Conservation (phyloP, 1,284 basidiomycete species). For the Mycosarcoma maydis region DNA sequence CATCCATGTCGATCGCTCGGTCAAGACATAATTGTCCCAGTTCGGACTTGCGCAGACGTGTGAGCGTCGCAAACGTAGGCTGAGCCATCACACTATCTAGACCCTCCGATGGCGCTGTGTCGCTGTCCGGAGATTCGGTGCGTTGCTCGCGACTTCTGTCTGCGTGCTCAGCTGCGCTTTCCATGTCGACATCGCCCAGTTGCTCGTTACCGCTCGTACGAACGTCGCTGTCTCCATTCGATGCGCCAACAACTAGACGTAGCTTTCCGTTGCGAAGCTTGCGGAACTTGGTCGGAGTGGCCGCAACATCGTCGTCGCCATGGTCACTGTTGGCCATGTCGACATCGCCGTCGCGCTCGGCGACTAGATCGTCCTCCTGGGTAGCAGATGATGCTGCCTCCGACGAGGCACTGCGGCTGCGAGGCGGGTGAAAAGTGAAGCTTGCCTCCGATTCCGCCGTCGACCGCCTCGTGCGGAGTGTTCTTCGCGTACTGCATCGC, state of each 20-base stretch:
- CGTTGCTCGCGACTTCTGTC: not conserved
- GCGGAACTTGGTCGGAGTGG: slow-evolving; percentile 56
- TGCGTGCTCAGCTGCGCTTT: slow-evolving; percentile 11
- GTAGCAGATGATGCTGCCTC: slow-evolving; percentile 3
- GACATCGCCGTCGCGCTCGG: slow-evolving; percentile 5
- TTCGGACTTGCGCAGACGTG: slow-evolving; percentile 44
- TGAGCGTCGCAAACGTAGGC: slow-evolving; percentile 30
- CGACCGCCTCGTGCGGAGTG: slow-evolving; percentile 9
- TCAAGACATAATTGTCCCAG: slow-evolving; percentile 42
- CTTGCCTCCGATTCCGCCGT: slow-evolving; percentile 22
- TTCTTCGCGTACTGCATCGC: slow-evolving; percentile 1
- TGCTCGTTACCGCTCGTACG: slow-evolving; percentile 1
- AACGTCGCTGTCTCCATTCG: not conserved
- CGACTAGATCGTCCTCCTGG: not conserved
- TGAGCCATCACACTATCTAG: slow-evolving; percentile 34
- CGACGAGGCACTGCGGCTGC: slow-evolving; percentile 19
- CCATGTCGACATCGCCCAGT: slow-evolving; percentile 40
- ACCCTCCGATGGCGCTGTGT: slow-evolving; percentile 14
- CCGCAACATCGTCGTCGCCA: slow-evolving; percentile 21
- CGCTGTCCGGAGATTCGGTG: slow-evolving; percentile 17
- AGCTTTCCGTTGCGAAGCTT: slow-evolving; percentile 59
- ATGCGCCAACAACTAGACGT: slow-evolving; percentile 25
- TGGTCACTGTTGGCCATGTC: slow-evolving; percentile 7
- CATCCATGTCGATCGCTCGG: slow-evolving; percentile 25
- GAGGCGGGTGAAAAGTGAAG: slow-evolving; percentile 13